Percentiles rank a stretch among this genome's conserved stretches.
phyloP scores from a whole-genome alignment of 306 rosid species.

The Malus orientalis region DNA sequence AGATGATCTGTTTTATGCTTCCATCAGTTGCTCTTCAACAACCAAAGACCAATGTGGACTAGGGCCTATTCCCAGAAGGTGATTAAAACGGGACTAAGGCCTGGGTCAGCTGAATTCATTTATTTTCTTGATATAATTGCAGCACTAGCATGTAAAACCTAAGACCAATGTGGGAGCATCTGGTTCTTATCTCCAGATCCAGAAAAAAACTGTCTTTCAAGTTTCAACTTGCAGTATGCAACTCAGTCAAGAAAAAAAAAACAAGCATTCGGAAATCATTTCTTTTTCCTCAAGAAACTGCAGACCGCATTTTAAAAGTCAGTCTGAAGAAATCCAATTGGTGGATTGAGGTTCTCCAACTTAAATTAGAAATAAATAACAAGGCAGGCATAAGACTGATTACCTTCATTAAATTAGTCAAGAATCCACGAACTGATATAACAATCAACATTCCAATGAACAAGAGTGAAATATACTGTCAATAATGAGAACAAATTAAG shows the following conservation, averaged over 20 bases:
- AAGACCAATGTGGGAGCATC: not conserved
- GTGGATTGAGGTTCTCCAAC: constrained; percentile 2
- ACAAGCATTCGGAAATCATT: not conserved
- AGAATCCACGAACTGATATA: constrained; percentile 90
- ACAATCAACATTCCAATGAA: constrained; percentile 93
- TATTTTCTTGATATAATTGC: not conserved
- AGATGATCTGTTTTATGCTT: not conserved
- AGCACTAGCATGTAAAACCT: not conserved
- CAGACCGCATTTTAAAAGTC: not conserved
- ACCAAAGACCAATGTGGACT: not conserved
- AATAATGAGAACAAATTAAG: constrained; percentile 10
- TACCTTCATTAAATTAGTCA: constrained; percentile 99
- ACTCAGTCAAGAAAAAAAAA: not conserved
- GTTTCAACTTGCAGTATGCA: not conserved
- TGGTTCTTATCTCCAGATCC: not conserved
- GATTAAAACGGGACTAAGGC: not conserved
- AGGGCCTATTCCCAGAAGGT: not conserved
- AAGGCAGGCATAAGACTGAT: constrained; percentile 8
- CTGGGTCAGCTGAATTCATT: not conserved
- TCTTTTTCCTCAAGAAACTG: not conserved
- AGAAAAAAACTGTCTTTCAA: not conserved
- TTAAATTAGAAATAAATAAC: constrained; percentile 4
- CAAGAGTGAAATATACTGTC: constrained; percentile 81
- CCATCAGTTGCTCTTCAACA: not conserved
- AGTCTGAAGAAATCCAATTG: not conserved